These are phyloP conservation scores for Fomes fomentarius DNA, from an alignment of 1,284 basidiomycete species.

Conservation along the genomic window DNA sequence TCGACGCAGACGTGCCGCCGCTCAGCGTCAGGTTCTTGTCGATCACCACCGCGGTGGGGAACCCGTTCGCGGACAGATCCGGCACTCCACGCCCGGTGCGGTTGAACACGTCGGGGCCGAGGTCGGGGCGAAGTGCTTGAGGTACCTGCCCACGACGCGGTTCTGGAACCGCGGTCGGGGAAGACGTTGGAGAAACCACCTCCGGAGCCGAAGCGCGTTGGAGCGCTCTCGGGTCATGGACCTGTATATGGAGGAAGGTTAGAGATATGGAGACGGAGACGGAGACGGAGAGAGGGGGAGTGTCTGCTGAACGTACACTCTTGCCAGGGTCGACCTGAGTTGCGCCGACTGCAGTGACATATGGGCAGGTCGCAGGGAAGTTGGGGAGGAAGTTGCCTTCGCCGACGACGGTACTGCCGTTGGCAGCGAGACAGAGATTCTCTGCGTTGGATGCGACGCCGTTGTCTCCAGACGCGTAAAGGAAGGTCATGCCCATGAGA, in stretches of 20 bases:
- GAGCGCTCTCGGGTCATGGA: constrained; percentile 21
- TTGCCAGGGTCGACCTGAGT: constrained; percentile 24
- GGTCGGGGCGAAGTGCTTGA: constrained; percentile 10
- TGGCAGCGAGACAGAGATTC: constrained; percentile 31
- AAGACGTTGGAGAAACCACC: constrained; percentile 28
- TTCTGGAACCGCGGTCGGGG: constrained; percentile 21
- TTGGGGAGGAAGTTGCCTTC: constrained; percentile 29
- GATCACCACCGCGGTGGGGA: constrained; percentile 42
- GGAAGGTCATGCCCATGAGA: constrained; percentile 48
- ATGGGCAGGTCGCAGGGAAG: constrained; percentile 28
- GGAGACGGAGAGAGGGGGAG: background rate
- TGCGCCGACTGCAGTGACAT: constrained; percentile 27
- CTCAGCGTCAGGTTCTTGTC: constrained; percentile 28
- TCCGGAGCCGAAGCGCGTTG: constrained; percentile 19
- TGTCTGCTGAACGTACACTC: constrained; percentile 21
- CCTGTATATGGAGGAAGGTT: background rate
- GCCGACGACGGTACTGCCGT: constrained; percentile 32
- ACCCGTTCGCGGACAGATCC: constrained; percentile 26
- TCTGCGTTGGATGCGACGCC: constrained; percentile 58
- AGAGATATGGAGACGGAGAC: background rate
- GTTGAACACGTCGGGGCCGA: constrained; percentile 19
- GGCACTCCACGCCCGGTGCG: constrained; percentile 23
- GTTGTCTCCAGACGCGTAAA: constrained; percentile 53
- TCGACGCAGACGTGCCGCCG: constrained; percentile 24
- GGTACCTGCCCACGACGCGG: constrained; percentile 18